These are phyloP conservation scores for Fallopia convolvulus DNA, from an alignment of 148 eudicot species.

Conservation along the genomic window DNA sequence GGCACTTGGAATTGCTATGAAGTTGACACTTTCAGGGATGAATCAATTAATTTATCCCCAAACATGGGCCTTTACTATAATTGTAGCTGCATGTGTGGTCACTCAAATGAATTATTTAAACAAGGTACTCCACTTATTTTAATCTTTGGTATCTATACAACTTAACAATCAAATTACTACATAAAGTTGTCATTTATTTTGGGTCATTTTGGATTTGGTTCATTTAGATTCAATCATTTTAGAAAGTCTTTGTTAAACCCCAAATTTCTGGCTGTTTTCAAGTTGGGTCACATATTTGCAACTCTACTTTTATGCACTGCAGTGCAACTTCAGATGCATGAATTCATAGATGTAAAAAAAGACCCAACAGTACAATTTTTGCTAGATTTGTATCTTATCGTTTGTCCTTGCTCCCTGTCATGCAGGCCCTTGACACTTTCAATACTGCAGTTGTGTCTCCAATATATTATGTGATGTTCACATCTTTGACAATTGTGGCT, in stretches of 20 bases:
- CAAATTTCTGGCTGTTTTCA: neutral
- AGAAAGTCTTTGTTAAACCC: neutral
- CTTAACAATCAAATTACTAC: neutral
- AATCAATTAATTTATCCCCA: slow-evolving; percentile 72
- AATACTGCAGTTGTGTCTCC: slow-evolving; percentile 77
- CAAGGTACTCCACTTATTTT: slow-evolving; percentile 33
- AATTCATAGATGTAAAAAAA: neutral
- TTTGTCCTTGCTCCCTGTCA: slow-evolving; percentile 10
- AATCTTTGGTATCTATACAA: neutral
- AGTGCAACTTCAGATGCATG: neutral
- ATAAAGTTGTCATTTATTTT: neutral
- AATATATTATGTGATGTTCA: slow-evolving; percentile 75
- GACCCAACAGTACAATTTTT: neutral
- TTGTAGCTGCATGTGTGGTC: slow-evolving; percentile 53
- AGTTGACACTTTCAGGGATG: slow-evolving; percentile 66
- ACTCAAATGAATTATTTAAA: slow-evolving; percentile 83
- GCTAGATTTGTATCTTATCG: neutral
- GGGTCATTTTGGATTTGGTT: neutral
- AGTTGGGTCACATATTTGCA: neutral
- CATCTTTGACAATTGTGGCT: slow-evolving; percentile 61
- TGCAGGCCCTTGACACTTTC: slow-evolving; percentile 78
- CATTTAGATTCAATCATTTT: neutral
- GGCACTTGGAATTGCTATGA: slow-evolving; percentile 79
- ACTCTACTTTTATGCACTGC: neutral
- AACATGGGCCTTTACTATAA: slow-evolving; percentile 63